Evolutionary conservation across 108 stramenopile species (phyloP), one percentile per base, ranked within the genome.

Genomic region (Skeletonema potamos): DNA sequence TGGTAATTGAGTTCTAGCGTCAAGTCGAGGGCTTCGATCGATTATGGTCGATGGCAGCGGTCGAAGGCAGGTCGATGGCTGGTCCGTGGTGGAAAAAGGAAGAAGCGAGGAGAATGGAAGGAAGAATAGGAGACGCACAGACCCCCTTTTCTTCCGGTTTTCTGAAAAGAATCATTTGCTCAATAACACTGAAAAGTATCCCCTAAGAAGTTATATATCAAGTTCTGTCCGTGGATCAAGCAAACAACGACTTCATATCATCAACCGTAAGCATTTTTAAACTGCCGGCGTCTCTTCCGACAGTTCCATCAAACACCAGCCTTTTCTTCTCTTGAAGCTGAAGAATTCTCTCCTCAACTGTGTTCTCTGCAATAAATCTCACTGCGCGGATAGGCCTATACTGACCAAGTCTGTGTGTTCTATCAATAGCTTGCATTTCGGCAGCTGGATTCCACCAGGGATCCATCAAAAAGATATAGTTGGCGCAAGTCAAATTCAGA

Each of bases 401-500:
- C 77, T 99, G 98, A 4, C 98, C 98, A 8, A 99, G 80, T 12
- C 99, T 85, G 84, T 99, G 98, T 6, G 97, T 97, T 37, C 99
- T 85, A 62, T 98, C 97, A 72, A 99, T 98, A 4, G 98, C 98
- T 80, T 99, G 99, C 92, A 97, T 94, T 74, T 99, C 98, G 2
- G 97, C 97, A 6, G 79, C 71, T 44, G 70, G 80, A 48, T 82
- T 85, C 86, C 89, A 98, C 96, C 96, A 97, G 1, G 92, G 93
- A 68, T 95, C 98, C 82, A 97, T 81, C 12, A 99, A 82, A 68
- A 91, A 98, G 44, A 96, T 92, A 58, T 96, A 84, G 62, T 93
- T 94, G 11, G 98, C 98, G 6, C 91, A 91, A 9, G 95, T 96
- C 6, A 99, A 72, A 67, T 99, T 99, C 76, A 99, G 66, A 0